Percentiles rank a stretch among this genome's conserved stretches.
phyloP scores from a whole-genome alignment of 2,329 filamentous ascomycete genomes.

The Celoporthe dispersa region DNA sequence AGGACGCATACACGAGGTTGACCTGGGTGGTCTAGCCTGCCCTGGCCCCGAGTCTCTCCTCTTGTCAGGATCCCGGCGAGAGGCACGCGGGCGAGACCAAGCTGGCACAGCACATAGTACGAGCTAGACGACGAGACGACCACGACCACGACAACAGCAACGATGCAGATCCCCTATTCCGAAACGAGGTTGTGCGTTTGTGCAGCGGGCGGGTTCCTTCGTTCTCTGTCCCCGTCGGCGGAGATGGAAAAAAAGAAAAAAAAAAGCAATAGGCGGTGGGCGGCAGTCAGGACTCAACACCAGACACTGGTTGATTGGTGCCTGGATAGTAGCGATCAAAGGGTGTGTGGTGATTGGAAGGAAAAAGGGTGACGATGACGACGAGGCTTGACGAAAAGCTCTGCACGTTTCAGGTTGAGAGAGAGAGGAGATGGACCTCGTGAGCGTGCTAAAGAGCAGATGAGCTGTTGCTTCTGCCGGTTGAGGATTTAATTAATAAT shows the following conservation, averaged over 20 bases:
- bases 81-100: background rate
- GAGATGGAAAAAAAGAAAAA: background rate
- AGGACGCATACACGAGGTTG: background rate
- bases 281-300: background rate
- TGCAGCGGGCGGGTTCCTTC: background rate
- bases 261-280: background rate
- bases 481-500: background rate
- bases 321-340: background rate
- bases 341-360: background rate
- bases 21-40: background rate
- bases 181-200: background rate
- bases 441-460: background rate
- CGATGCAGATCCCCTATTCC: background rate
- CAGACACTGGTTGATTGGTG: background rate
- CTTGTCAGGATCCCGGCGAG: background rate
- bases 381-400: background rate
- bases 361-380: background rate
- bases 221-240: background rate
- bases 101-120: background rate
- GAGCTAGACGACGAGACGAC: background rate
- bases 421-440: background rate
- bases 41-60: background rate
- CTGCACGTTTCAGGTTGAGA: constrained; percentile 4
- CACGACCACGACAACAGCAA: background rate
- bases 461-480: background rate